Conservation (phyloP, 140 eudicot genomes). For the Stevia rebaudiana region DNA sequence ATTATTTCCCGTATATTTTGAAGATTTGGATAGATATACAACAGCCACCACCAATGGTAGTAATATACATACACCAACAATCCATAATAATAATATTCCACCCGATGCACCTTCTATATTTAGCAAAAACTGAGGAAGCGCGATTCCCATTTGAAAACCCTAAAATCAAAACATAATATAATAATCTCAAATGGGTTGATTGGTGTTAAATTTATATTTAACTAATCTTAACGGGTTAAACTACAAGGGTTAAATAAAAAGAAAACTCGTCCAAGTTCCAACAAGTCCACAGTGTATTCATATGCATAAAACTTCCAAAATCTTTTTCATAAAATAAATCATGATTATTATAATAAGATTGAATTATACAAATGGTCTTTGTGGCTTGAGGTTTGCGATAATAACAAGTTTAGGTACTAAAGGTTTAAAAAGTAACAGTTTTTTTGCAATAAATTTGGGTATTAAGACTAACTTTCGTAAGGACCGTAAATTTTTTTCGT, state of each 20-base stretch:
- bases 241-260: not conserved
- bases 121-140: conserved; percentile 83
- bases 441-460: too few relatives aligned
- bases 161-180: conserved; percentile 32
- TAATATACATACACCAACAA: conserved; percentile 79
- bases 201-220: not conserved
- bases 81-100: conserved; percentile 72
- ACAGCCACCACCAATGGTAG: conserved; percentile 82
- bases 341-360: not conserved
- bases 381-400: too few relatives aligned
- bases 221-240: not conserved
- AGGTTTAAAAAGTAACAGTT: too few relatives aligned
- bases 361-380: too few relatives aligned
- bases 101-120: conserved; percentile 81
- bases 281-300: not conserved
- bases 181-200: not conserved
- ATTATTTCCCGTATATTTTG: conserved; percentile 79
- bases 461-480: too few relatives aligned
- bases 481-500: too few relatives aligned
- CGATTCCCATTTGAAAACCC: conserved; percentile 99
- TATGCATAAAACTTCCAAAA: not conserved
- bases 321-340: not conserved
- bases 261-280: not conserved
- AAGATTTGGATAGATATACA: conserved; percentile 64
- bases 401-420: too few relatives aligned